Base-by-base conservation (phyloP, 805 yeast genomes). In the Komagataella ulmi region DNA sequence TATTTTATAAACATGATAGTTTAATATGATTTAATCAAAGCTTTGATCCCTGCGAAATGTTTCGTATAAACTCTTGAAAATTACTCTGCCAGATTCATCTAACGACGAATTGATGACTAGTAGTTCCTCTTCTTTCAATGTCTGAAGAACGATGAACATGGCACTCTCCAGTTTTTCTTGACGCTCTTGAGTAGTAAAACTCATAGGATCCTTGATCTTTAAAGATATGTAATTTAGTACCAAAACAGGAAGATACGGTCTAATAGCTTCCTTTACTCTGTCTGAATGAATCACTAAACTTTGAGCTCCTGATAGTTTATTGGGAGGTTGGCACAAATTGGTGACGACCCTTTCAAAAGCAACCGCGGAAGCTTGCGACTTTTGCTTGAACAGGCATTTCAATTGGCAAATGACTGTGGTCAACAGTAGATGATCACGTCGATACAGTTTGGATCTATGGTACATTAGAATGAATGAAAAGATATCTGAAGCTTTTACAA, bases 241-340 rank as follows among this genome's bases (percentile, higher is more conserved):
- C 19, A 89, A 54, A 0, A 78, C 67, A 3, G 86, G 83, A 3
- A 83, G 62, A 57, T 82, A 79, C 53, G 75, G 80, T 59, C 95
- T 75, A 54, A 90, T 63, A 2, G 81, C 74, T 50, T 75, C 72
- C 56, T 82, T 85, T 49, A 81, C 56, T 0, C 82, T 70, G 0
- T 81, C 64, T 1, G 80, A 72, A 0, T 91, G 77, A 19, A 73
- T 81, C 51, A 85, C 63, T 1, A 71, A 61, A 47, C 67, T 45
- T 21, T 45, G 21, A 3, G 21, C 7, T 7, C 17, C 30, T 7
- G 30, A 21, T 5, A 21, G 47, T 24, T 45, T 21, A 7, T 45
- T 45, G 7, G 76, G 70, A 2, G 96, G 95, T 57, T 87, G 95
- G 68, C 95, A 87, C 40, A 85, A 66, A 58, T 84, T 83, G 19